Conservation (phyloP, 2,329 filamentous ascomycete genomes). For the Ophiocordyceps australis region DNA sequence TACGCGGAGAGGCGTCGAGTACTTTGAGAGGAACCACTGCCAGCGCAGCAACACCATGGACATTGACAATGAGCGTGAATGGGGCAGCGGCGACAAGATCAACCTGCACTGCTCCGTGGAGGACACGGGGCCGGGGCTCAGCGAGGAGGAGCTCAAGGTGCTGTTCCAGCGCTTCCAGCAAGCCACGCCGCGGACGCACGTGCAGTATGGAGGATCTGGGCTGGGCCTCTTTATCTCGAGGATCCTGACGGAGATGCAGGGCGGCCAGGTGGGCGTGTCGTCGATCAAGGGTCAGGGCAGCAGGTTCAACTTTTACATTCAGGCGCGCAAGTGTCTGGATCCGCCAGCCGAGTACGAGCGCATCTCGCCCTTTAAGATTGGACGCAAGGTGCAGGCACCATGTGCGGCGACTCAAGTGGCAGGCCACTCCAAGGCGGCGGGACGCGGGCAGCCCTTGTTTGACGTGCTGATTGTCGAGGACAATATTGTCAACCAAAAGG, state of each 20-base stretch:
- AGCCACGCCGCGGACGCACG: slow-evolving; percentile 49
- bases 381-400: slow-evolving; percentile 10
- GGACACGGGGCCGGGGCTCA: slow-evolving; percentile 52
- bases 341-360: slow-evolving; percentile 18
- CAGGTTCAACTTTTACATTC: slow-evolving; percentile 63
- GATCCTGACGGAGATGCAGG: slow-evolving; percentile 59
- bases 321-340: slow-evolving; percentile 35
- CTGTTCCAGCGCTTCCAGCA: slow-evolving; percentile 54
- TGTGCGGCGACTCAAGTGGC: no score
- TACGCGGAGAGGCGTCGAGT: slow-evolving; percentile 20
- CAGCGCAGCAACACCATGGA: slow-evolving; percentile 16
- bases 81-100: slow-evolving; percentile 53
- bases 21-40: slow-evolving; percentile 26
- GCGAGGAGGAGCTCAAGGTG: slow-evolving; percentile 44
- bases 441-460: slow-evolving; percentile 13
- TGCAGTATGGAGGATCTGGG: slow-evolving; percentile 54
- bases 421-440: slow-evolving; percentile 3
- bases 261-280: slow-evolving; percentile 57
- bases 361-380: slow-evolving; percentile 16
- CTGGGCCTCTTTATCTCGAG: slow-evolving; percentile 60
- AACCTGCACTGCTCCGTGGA: slow-evolving; percentile 56
- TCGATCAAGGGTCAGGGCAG: slow-evolving; percentile 50
- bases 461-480: slow-evolving; percentile 50
- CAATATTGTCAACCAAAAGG: slow-evolving; percentile 48
- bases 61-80: slow-evolving; percentile 38